phyloP scores from a whole-genome alignment of 1,284 basidiomycete species.

The Ustilago cynodontis region DNA sequence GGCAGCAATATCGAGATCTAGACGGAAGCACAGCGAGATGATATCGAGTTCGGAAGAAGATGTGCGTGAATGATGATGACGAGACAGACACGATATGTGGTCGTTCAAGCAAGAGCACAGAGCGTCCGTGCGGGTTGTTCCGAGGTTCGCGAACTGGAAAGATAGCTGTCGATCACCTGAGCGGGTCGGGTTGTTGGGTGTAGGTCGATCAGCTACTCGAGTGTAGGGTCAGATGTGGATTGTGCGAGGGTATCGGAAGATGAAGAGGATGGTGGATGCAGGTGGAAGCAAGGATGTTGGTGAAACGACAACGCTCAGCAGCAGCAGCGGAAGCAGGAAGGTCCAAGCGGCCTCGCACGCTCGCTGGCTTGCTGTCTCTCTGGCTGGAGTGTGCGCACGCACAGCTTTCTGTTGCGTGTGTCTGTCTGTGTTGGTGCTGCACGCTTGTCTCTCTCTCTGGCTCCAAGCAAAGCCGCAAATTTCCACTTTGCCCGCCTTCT shows the following conservation, averaged over 20 bases:
- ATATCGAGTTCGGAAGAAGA: not conserved
- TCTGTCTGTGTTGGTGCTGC: not conserved
- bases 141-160: not conserved
- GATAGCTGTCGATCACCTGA: not conserved
- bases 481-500: too few species aligned
- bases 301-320: not conserved
- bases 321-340: too few species aligned
- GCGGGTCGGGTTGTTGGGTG: not conserved
- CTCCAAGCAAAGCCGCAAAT: not conserved
- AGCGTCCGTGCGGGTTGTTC: constrained; percentile 10
- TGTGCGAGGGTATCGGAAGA: constrained; percentile 19
- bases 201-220: constrained; percentile 19
- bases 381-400: constrained; percentile 7
- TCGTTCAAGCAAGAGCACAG: not conserved
- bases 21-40: not conserved
- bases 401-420: not conserved
- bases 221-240: not conserved
- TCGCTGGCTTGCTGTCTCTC: too few species aligned
- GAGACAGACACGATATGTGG: not conserved
- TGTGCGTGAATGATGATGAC: not conserved
- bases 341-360: constrained; percentile 10
- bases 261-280: constrained; percentile 23
- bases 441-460: not conserved
- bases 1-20: not conserved
- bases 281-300: not conserved